These are phyloP conservation scores for Graphiopsis chlorocephala DNA, from an alignment of 2,329 filamentous ascomycete genomes.

Conservation along the genomic window DNA sequence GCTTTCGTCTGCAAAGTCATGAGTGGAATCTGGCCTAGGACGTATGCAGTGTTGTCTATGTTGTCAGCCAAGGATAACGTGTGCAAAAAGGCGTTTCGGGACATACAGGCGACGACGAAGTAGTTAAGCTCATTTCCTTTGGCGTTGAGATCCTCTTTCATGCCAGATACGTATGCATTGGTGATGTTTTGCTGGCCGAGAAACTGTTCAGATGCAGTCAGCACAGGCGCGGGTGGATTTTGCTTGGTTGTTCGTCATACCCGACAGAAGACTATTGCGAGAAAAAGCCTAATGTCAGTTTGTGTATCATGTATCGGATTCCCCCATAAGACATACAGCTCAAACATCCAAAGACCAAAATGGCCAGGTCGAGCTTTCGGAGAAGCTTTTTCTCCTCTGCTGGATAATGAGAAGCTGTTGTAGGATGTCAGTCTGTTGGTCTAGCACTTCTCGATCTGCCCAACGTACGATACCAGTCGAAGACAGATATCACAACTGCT, in stretches of 20 bases:
- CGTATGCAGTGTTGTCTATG: slow-evolving; percentile 6
- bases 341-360: slow-evolving; percentile 5
- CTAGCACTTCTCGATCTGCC: neutral
- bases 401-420: slow-evolving; percentile 30
- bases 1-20: slow-evolving; percentile 11
- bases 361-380: slow-evolving; percentile 46
- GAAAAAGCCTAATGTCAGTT: neutral
- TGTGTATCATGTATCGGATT: neutral
- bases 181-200: slow-evolving; percentile 39
- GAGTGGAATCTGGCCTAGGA: neutral
- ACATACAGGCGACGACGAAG: neutral
- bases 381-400: slow-evolving; percentile 48
- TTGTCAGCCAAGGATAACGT: neutral
- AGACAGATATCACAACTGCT: slow-evolving; percentile 5
- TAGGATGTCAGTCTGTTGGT: neutral
- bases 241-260: neutral
- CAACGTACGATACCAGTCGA: slow-evolving; percentile 8
- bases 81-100: neutral
- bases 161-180: slow-evolving; percentile 49
- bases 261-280: slow-evolving; percentile 1
- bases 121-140: slow-evolving; percentile 54
- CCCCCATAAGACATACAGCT: neutral
- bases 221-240: neutral
- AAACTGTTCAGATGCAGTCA: slow-evolving; percentile 39
- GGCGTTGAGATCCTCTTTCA: slow-evolving; percentile 53